phyloP scores from a whole-genome alignment of 1,284 basidiomycete species.

The Cryptococcus sp. region DNA sequence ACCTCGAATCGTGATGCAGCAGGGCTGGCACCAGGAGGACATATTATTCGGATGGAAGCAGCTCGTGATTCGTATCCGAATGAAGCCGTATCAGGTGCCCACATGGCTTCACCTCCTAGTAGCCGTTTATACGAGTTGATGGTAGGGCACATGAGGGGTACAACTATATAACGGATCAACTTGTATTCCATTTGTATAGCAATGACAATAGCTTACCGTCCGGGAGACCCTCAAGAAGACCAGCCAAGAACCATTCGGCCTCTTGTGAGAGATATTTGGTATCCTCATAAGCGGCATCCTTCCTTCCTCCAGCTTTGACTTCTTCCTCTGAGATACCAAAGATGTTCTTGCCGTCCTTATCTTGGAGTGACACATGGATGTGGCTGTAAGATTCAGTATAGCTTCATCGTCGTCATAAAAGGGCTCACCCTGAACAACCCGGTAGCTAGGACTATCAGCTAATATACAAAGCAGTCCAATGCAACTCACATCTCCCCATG shows the following conservation, averaged over 20 bases:
- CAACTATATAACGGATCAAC: conserved; percentile 23
- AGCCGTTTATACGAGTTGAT: conserved; percentile 98
- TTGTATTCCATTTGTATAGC: too few relatives aligned
- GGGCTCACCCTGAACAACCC: conserved; percentile 75
- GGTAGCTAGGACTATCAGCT: conserved; percentile 58
- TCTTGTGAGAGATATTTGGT: conserved; percentile 75
- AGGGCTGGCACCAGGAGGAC: conserved; percentile 75
- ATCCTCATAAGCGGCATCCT: conserved; percentile 69
- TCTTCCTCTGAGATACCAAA: conserved; percentile 62
- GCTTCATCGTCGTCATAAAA: not conserved
- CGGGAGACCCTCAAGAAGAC: conserved; percentile 77
- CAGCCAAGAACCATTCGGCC: conserved; percentile 90
- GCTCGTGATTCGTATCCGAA: conserved; percentile 94
- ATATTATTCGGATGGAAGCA: conserved; percentile 84
- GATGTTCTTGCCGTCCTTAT: conserved; percentile 65
- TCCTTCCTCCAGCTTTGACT: conserved; percentile 58
- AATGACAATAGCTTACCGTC: conserved; percentile 59
- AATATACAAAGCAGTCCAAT: too few relatives aligned
- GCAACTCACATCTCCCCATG: conserved; percentile 72
- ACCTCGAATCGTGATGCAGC: conserved; percentile 82
- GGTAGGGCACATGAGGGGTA: conserved; percentile 69
- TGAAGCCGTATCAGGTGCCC: conserved; percentile 82
- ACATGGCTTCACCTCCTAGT: conserved; percentile 88
- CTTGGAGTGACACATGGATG: conserved; percentile 81
- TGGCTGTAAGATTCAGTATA: conserved; percentile 55